A percentile compares a stretch with the other conserved stretches of the same genome.
Conservation (phyloP, 2,329 filamentous ascomycete genomes). For the Fusarium torreyae region DNA sequence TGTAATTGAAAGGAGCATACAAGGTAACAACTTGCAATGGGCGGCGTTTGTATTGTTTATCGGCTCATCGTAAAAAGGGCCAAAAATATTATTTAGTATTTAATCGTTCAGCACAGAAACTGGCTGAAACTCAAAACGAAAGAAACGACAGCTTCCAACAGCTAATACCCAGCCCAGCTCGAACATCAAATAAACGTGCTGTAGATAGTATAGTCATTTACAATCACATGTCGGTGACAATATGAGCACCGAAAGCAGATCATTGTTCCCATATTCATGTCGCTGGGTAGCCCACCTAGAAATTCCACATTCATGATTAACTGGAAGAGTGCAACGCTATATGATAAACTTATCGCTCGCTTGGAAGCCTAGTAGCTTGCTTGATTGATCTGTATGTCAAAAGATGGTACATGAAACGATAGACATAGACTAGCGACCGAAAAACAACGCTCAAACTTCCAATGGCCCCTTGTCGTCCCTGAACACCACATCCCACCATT, state of each 20-base stretch:
- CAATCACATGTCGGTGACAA: no score
- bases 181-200: no score
- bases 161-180: no score
- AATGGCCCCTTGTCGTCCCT: conserved; percentile 22
- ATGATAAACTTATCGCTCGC: neutral
- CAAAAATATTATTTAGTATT: neutral
- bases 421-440: neutral
- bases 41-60: neutral
- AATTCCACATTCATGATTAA: no score
- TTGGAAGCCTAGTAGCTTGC: neutral
- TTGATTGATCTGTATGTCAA: neutral
- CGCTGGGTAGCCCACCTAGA: no score
- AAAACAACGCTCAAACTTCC: conserved; percentile 20
- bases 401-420: neutral
- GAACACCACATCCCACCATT: conserved; percentile 33
- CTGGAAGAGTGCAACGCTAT: neutral
- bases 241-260: no score
- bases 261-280: no score
- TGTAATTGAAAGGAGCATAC: neutral
- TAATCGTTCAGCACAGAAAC: neutral
- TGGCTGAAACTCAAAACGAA: neutral
- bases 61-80: neutral
- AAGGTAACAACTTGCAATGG: conserved; percentile 1
- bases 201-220: no score
- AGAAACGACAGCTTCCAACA: no score